These are phyloP conservation scores for Globisporangium canariense DNA, from an alignment of 352 stramenopile genomes.

Conservation along the genomic window DNA sequence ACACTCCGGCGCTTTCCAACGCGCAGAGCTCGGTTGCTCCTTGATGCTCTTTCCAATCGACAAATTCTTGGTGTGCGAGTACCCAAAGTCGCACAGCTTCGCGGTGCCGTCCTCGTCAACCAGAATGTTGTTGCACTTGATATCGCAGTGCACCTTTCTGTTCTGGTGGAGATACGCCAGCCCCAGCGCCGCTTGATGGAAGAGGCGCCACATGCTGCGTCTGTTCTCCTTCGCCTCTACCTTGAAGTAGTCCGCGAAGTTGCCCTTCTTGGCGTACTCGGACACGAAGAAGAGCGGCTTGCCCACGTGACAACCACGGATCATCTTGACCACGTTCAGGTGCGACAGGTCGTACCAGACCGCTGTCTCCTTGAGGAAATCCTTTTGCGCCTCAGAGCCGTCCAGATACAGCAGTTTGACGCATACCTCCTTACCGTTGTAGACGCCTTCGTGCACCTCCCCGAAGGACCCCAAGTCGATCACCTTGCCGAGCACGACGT, in stretches of 20 bases:
- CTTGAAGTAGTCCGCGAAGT: too few relatives aligned
- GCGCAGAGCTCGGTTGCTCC: slow-evolving; percentile 19
- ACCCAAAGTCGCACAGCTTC: not conserved
- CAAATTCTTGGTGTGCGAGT: too few relatives aligned
- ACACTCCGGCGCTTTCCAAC: slow-evolving; percentile 37
- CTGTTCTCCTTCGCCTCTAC: too few relatives aligned
- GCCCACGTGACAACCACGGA: slow-evolving; percentile 38
- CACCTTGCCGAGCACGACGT: slow-evolving; percentile 22
- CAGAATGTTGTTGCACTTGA: not conserved
- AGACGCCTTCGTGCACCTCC: slow-evolving; percentile 20
- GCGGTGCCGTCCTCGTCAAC: not conserved
- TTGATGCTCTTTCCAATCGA: slow-evolving; percentile 7
- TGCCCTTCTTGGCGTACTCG: too few relatives aligned
- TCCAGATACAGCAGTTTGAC: slow-evolving; percentile 29
- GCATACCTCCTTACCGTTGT: slow-evolving; percentile 31
- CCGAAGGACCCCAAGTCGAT: slow-evolving; percentile 24
- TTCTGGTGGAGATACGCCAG: too few relatives aligned
- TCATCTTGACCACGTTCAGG: slow-evolving; percentile 35
- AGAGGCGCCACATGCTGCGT: too few relatives aligned
- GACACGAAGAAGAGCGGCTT: not conserved
- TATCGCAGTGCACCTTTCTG: not conserved
- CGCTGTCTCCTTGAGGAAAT: slow-evolving; percentile 31
- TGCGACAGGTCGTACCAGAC: slow-evolving; percentile 36
- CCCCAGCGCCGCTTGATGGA: too few relatives aligned
- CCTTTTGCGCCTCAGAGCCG: slow-evolving; percentile 16